Base-by-base conservation (phyloP, 129 eudicot species). In the Flaveria robusta region DNA sequence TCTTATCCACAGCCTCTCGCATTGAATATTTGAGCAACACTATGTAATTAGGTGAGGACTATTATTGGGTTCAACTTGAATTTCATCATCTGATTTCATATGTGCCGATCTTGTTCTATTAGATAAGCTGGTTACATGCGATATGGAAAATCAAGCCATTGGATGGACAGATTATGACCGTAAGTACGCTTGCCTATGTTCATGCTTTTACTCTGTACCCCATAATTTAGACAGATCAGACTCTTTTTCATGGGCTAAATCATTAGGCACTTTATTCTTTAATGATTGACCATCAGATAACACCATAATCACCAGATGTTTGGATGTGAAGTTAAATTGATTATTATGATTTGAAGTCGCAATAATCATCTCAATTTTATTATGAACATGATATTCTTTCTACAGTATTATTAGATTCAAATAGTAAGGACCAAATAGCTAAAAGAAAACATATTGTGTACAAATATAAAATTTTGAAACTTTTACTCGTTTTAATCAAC, bases 91-190 rank as follows among this genome's bases (percentile, higher is more conserved):
- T n/a, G n/a, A n/a, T n/a, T n/a, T 50, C 68, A 47, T 62, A 45
- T 42, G 7, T 79, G 85, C 92, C 87, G 96, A 89, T 79, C 68
- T 89, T 74, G 87, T 86, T 70, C 82, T 89, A 20, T 80, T 92
- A 49, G 88, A 87, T 81, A 89, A 76, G 71, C 81, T 89, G 75
- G 90, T 89, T 27, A 81, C 86, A 15, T 89, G 87, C 70, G 89
- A 89, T 66, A 84, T 89, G 8, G 96, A 87, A 34, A 89, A 87
- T 69, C 86, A 87, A 70, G 77, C 78, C 39, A 87, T 89, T 73
- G 96, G 96, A 73, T 89, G 96, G 96, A 81, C 86, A 1, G 85
- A 83, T n/a, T 76, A 87, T 85, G 81, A 89, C 76, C 87, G 96
- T 89, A 83, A 89, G 96, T 85, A 68, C 16, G 9, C 52, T 46